A percentile compares a stretch with the other conserved stretches of the same genome.
Evolutionary conservation across 208 protist genomes (phyloP).

Genomic region (Leishmania mexicana): DNA sequence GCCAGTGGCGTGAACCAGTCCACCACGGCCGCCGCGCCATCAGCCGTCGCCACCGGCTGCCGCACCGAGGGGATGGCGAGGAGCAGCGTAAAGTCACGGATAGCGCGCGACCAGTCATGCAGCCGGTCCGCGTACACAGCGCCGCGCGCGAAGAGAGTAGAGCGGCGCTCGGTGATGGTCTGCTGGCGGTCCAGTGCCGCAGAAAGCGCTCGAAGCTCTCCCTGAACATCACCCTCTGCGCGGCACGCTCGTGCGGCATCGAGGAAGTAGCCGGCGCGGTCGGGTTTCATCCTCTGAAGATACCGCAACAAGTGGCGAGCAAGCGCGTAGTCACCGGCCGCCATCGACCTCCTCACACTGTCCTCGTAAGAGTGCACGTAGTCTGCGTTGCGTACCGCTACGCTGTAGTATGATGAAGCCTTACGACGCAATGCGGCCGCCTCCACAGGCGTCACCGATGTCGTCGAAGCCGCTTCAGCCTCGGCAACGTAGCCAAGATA

Average conservation of each 20-base stretch:
- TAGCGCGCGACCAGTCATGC: conserved; percentile 64
- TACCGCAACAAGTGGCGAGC: conserved; percentile 64
- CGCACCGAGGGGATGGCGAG: conserved; percentile 46
- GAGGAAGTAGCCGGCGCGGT: conserved; percentile 64
- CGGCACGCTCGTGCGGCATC: conserved; percentile 66
- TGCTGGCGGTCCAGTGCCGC: conserved; percentile 77
- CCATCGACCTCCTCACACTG: conserved; percentile 56
- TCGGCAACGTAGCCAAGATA: conserved; percentile 70
- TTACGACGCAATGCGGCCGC: conserved; percentile 26
- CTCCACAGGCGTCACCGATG: conserved; percentile 10
- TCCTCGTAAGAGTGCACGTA: conserved; percentile 73
- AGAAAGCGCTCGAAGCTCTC: conserved; percentile 66
- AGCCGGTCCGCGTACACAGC: conserved; percentile 59
- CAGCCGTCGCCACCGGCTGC: not conserved
- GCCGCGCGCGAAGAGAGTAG: conserved; percentile 79
- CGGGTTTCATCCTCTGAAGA: conserved; percentile 62
- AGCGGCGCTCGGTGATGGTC: conserved; percentile 43
- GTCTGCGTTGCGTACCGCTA: conserved; percentile 40
- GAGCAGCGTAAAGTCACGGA: conserved; percentile 80
- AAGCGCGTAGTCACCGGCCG: conserved; percentile 47
- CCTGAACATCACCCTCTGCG: conserved; percentile 42
- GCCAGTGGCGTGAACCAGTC: conserved; percentile 70
- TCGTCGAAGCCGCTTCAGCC: conserved; percentile 5
- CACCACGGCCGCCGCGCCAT: conserved; percentile 6
- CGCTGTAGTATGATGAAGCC: conserved; percentile 46